A percentile compares a stretch with the other conserved stretches of the same genome.
Evolutionary conservation across 495 filamentous ascomycete genomes (phyloP).

Genomic region (Aspergillus saccharolyticus): DNA sequence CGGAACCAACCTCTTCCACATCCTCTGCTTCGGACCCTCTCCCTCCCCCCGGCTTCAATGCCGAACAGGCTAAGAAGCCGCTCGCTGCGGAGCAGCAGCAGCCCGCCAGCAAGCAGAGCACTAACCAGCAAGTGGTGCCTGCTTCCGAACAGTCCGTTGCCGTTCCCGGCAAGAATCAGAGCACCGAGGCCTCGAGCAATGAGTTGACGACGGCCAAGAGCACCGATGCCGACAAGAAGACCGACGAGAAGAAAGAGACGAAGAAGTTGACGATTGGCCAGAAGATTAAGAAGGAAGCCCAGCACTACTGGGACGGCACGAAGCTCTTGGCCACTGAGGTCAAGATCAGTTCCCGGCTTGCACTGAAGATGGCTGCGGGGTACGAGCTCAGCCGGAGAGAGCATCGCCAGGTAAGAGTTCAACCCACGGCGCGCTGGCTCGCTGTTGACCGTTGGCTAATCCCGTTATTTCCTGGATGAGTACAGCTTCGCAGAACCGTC

Average conservation of each 20-base stretch:
- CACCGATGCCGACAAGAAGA: constrained; percentile 45
- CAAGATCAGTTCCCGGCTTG: constrained; percentile 82
- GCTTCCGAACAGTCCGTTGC: constrained; percentile 34
- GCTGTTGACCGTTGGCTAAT: no score
- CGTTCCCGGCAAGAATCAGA: constrained; percentile 41
- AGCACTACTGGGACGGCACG: constrained; percentile 99
- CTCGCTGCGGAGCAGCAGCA: constrained; percentile 48
- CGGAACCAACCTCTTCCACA: constrained; percentile 61
- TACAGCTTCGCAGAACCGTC: constrained; percentile 77
- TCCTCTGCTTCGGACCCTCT: constrained; percentile 49
- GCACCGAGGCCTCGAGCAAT: constrained; percentile 36
- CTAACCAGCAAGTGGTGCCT: constrained; percentile 16
- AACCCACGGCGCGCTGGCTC: no score
- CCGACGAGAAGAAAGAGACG: constrained; percentile 69
- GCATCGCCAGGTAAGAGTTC: constrained; percentile 73
- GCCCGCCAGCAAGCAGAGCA: constrained; percentile 18
- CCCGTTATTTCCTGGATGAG: neutral
- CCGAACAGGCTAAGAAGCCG: constrained; percentile 85
- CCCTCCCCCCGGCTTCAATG: constrained; percentile 91
- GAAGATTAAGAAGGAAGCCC: constrained; percentile 84
- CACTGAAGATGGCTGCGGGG: constrained; percentile 93
- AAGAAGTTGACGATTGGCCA: constrained; percentile 84
- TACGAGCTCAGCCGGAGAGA: constrained; percentile 96
- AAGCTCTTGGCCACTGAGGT: constrained; percentile 92
- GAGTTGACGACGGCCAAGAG: constrained; percentile 46